Percentiles rank a stretch among this genome's conserved stretches.
These are phyloP conservation scores for Vigna trinervia DNA, from an alignment of 306 rosid species.

Conservation along the genomic window DNA sequence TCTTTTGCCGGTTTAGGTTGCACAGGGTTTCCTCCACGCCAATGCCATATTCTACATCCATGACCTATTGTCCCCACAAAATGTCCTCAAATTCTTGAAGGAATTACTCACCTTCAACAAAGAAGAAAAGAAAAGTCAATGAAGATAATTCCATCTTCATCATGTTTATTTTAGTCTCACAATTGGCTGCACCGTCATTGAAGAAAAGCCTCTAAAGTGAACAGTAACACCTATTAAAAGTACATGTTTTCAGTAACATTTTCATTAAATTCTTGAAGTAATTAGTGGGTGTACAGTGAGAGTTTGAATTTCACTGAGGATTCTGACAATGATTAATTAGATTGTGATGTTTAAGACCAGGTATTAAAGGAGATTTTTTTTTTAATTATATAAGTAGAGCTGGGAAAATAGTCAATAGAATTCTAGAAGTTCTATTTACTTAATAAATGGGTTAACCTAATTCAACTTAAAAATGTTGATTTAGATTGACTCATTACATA, in stretches of 20 bases:
- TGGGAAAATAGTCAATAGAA: too few species aligned
- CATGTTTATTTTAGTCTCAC: not conserved
- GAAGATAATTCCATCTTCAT: not conserved
- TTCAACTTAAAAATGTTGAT: too few species aligned
- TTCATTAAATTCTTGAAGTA: not conserved
- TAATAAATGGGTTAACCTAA: too few species aligned
- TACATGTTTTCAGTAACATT: not conserved
- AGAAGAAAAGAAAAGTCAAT: not conserved
- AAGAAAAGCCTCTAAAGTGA: not conserved
- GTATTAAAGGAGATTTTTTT: too few species aligned
- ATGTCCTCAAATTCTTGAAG: not conserved
- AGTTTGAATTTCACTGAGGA: not conserved
- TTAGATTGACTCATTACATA: too few species aligned
- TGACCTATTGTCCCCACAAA: not conserved
- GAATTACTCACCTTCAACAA: not conserved
- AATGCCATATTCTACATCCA: too few species aligned
- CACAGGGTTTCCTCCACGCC: too few species aligned
- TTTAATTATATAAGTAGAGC: too few species aligned
- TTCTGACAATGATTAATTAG: not conserved
- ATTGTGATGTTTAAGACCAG: too few species aligned
- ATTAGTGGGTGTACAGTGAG: not conserved
- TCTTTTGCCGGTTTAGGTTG: too few species aligned
- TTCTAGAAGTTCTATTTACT: too few species aligned
- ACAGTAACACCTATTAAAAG: not conserved
- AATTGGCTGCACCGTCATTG: slow-evolving; percentile 1